Conservation (phyloP, 2,329 filamentous ascomycete genomes). For the Epichloe amarillans region DNA sequence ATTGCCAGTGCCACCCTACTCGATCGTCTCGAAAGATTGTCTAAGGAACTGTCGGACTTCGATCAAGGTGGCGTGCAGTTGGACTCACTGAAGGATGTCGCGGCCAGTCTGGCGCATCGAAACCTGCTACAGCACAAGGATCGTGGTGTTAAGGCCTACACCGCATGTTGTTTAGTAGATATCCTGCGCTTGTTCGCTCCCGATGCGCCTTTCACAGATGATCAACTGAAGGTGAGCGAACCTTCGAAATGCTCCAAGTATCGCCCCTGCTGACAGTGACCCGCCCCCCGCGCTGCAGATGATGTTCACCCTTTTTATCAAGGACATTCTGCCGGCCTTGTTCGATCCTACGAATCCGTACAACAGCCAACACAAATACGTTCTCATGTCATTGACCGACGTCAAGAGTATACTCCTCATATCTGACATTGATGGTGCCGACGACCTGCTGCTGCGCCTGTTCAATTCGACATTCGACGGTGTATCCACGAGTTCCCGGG, state of each 20-base stretch:
- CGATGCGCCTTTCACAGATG: slow-evolving; percentile 81
- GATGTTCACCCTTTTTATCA: slow-evolving; percentile 83
- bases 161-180: slow-evolving; percentile 81
- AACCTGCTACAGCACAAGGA: slow-evolving; percentile 87
- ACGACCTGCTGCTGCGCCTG: slow-evolving; percentile 64
- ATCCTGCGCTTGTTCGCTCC: slow-evolving; percentile 87
- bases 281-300: slow-evolving; percentile 41
- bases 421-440: slow-evolving; percentile 72
- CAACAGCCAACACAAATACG: slow-evolving; percentile 84
- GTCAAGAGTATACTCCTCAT: slow-evolving; percentile 91
- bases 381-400: slow-evolving; percentile 75
- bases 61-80: slow-evolving; percentile 79
- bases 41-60: slow-evolving; percentile 69
- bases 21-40: slow-evolving; percentile 64
- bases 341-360: slow-evolving; percentile 81
- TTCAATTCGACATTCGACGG: slow-evolving; percentile 91
- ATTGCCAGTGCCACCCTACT: slow-evolving; percentile 76
- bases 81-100: slow-evolving; percentile 70
- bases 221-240: slow-evolving; percentile 69
- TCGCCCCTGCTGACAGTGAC: slow-evolving; percentile 5
- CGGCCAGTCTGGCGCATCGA: slow-evolving; percentile 69
- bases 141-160: slow-evolving; percentile 79
- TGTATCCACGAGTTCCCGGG: slow-evolving; percentile 63
- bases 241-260: slow-evolving; percentile 8
- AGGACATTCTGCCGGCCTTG: slow-evolving; percentile 69